Evolutionary conservation across 805 yeast genomes (phyloP), one percentile per base, ranked within the genome.

Genomic region (Lipomyces yamanashiensis): DNA sequence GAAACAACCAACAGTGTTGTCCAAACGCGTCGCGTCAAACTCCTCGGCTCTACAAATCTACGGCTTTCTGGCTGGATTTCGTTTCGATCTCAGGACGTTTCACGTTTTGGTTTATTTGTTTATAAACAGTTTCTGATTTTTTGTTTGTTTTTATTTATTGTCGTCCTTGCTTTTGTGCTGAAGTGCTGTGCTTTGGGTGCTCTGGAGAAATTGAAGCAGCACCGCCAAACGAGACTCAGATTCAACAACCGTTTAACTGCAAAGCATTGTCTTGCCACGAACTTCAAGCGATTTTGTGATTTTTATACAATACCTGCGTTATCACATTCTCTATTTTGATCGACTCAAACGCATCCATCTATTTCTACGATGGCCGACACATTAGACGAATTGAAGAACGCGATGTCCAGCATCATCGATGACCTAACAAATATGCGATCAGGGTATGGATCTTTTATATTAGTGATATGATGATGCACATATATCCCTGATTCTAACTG

Each of bases 401-500:
- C 40, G 47, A 56, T 59, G 62, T 49, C 47, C 36, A 59, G 39
- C 36, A 59, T 72, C 21, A 41, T 84, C 52, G 76, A 80, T 49
- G 79, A 78, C 21, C 76, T 83, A 40, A 78, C 81, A 6, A 74
- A 76, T 57, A 78, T 79, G 41, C 51, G 56, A 34, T n/a, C 49
- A 21, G 61, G 54, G 64, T 56, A 44, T 40, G 54, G 17, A n/a
- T 47, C 1, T 37, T 12, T 15, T 7, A 5, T 10, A 12, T 44
- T 28, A 28, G 5, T 28, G 28, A 28, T 28, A 3, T 28, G 28
- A 28, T 28, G 28, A 28, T 28, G 28, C 2, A 3, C 5, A 28
- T 28, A 28, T 28, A 28, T 28, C 28, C 28, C 28, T 28, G 28
- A 28, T 28, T 2, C 28, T 28, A 5, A 28, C 28, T 2, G 2